Base-by-base conservation (phyloP, 2,329 filamentous ascomycete genomes). In the Aspergillus ruber region DNA sequence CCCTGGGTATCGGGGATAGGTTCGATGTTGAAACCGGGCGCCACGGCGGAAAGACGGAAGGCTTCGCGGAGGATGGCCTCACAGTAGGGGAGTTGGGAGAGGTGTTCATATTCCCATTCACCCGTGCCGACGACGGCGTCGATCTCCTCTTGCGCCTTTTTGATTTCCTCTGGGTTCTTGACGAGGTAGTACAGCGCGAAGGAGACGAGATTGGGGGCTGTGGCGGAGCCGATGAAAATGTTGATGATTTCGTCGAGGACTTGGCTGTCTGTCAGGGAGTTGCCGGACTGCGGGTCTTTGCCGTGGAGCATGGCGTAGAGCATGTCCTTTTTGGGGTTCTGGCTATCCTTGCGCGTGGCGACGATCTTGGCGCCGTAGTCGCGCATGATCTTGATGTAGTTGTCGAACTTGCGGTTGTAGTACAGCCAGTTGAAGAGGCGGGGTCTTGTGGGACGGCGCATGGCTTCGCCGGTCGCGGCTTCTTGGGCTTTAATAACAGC, bases 231-330 rank as follows among this genome's bases (percentile, higher is more conserved):
- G 56, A 66, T 63, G 36, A 85, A 76, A 71, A 87, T 85, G 2
- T 78, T 78, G 45, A 86, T 79, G 54, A 88, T 81, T 61, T 88
- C 84, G 63, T 86, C 81, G 42, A 84, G 74, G 43, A 86, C 76
- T 50, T 80, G 78, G 8, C 77, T 76, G 4, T 85, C 78, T 4
- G 68, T 75, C 53, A 88, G 70, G 2, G 66, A 67, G 49, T 75
- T 70, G 23, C 80, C 81, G 0, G 83, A 85, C 58, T 83, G 74
- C 0, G 80, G 77, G 53, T 88, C 84, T 36, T 72, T 75, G 10
- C 70, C 75, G 46, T 76, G 74, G 49, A 87, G 62, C 61, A 88
- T 71, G 3, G 77, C 75, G 44, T 81, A 73, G 7, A 87, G 73
- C 23, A 86, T 55, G 56, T 87, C 84, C 13, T 78, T 74, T n/a